Percentiles rank a stretch among this genome's conserved stretches.
Evolutionary conservation across 148 eudicot genomes (phyloP).

Genomic region (Pouteria glomerata): DNA sequence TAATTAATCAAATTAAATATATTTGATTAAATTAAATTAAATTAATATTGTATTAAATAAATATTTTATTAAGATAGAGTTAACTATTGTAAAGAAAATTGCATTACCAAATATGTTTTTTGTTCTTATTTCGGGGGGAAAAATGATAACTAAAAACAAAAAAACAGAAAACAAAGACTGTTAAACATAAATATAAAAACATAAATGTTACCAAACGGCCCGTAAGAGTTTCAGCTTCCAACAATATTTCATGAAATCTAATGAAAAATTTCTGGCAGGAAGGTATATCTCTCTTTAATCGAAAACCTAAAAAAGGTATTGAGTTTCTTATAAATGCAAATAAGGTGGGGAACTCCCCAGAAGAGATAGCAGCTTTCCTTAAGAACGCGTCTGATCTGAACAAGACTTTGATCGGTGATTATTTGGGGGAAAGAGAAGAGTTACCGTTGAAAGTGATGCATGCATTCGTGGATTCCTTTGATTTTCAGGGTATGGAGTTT

Average conservation of each 20-base stretch:
- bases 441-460: conserved; percentile 94
- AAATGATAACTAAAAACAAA: too few relatives aligned
- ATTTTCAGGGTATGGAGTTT: conserved; percentile 72
- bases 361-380: conserved; percentile 82
- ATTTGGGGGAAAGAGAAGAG: conserved; percentile 97
- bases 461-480: conserved; percentile 93
- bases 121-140: too few relatives aligned
- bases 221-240: too few relatives aligned
- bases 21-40: too few relatives aligned
- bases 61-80: too few relatives aligned
- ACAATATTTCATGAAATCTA: conserved; percentile 19
- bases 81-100: too few relatives aligned
- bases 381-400: conserved; percentile 81
- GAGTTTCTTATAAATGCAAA: conserved; percentile 93
- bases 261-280: conserved; percentile 74
- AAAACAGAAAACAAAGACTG: too few relatives aligned
- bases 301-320: conserved; percentile 93
- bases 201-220: too few relatives aligned
- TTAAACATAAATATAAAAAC: too few relatives aligned
- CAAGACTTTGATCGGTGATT: conserved; percentile 88
- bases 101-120: too few relatives aligned
- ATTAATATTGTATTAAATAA: too few relatives aligned
- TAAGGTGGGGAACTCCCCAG: conserved; percentile 86
- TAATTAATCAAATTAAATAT: too few relatives aligned
- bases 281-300: conserved; percentile 95